Conservation (phyloP, 2,329 filamentous ascomycete genomes). For the Cercospora sp. region DNA sequence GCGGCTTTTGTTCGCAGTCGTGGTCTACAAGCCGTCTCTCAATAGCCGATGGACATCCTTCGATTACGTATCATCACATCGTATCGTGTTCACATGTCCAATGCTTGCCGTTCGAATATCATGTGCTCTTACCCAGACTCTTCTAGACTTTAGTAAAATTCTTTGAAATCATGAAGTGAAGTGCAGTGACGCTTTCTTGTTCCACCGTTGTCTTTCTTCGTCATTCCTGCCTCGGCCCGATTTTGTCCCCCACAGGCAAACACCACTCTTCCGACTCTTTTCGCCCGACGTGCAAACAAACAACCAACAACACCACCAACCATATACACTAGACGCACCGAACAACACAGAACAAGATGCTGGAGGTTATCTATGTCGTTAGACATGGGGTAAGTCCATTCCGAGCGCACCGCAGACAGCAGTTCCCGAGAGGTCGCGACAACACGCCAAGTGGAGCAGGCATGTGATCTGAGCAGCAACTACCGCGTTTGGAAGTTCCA, state of each 20-base stretch:
- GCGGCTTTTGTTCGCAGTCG: neutral
- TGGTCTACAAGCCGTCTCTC: neutral
- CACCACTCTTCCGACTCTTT: neutral
- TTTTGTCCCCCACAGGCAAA: constrained; percentile 1
- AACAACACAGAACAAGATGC: constrained; percentile 31
- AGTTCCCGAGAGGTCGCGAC: neutral
- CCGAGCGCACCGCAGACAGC: neutral
- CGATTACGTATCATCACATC: neutral
- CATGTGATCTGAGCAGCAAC: constrained; percentile 1
- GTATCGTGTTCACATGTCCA: too few relatives aligned
- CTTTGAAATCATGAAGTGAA: neutral
- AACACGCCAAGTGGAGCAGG: constrained; percentile 9
- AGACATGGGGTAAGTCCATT: constrained; percentile 51
- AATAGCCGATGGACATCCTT: neutral
- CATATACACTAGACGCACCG: neutral
- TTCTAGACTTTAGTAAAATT: neutral
- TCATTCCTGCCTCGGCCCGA: constrained; percentile 8
- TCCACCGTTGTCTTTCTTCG: neutral
- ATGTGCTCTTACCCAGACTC: neutral
- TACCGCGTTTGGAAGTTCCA: constrained; percentile 7
- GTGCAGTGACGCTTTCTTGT: neutral
- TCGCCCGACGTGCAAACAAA: neutral
- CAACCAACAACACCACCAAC: neutral
- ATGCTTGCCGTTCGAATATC: too few relatives aligned
- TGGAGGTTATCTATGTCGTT: constrained; percentile 53